phyloP scores from a whole-genome alignment of 106 monocot species.

The Dendrobium nobile region DNA sequence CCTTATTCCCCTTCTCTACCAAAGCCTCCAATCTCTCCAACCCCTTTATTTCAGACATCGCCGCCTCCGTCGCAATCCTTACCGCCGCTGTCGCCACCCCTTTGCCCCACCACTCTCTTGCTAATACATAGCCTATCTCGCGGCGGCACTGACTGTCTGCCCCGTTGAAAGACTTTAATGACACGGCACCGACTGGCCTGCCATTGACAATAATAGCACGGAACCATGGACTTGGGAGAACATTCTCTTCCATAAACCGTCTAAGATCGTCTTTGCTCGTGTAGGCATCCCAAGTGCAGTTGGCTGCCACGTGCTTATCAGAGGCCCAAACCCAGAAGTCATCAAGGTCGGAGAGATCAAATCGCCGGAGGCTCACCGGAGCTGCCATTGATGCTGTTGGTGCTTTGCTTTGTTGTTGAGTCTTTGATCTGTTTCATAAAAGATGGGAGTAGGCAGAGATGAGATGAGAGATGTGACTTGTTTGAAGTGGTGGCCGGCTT shows the following conservation, averaged over 20 bases:
- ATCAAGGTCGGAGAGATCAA: slow-evolving; percentile 49
- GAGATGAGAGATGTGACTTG: no score
- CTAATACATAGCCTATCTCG: slow-evolving; percentile 23
- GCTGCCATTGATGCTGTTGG: not conserved
- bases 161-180: not conserved
- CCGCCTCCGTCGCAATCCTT: slow-evolving; percentile 2
- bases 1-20: slow-evolving; percentile 24
- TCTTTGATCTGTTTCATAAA: not conserved
- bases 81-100: slow-evolving; percentile 26
- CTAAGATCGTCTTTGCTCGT: slow-evolving; percentile 30
- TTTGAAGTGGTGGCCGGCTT: no score
- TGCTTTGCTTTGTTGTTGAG: not conserved
- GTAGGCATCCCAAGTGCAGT: slow-evolving; percentile 45
- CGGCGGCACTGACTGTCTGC: slow-evolving; percentile 7
- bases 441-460: not conserved
- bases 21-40: slow-evolving; percentile 35
- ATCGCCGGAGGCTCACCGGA: slow-evolving; percentile 44
- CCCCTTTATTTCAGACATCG: slow-evolving; percentile 15
- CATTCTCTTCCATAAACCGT: slow-evolving; percentile 15
- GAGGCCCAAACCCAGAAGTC: slow-evolving; percentile 58
- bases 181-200: slow-evolving; percentile 46
- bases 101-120: slow-evolving; percentile 25
- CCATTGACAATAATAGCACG: slow-evolving; percentile 48
- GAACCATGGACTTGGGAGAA: slow-evolving; percentile 62
- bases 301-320: slow-evolving; percentile 46